Base-by-base conservation (phyloP, 345 rosid species). In the Moringa oleifera region DNA sequence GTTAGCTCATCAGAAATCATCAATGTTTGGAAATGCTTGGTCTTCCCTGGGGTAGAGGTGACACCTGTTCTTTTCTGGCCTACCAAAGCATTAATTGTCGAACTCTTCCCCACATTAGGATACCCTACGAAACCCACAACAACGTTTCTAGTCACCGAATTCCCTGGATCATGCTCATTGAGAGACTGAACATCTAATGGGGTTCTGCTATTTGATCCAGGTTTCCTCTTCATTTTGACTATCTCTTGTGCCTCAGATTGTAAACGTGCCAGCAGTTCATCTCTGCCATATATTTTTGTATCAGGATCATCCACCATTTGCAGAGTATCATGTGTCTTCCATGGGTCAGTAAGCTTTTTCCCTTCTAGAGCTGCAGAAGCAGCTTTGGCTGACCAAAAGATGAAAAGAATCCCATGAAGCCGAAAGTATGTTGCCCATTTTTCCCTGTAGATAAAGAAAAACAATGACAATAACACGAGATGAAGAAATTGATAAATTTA, bases 381-480 rank as follows among this genome's bases (percentile, higher is more conserved):
- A 71, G 89, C 95, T 82, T 88, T 94, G 23, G 97, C 99, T 53
- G 99, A 90, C 96, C 96, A 94, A 80, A 94, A 94, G 16, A 90
- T 60, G 47, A 73, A 90, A 13, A 94, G 73, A 71, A 88, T 88
- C 15, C 68, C 73, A 54, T 81, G 79, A 25, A 55, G 75, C 52
- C 31, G 53, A 69, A 94, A 94, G 72, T 79, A 94, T 37, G 79
- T 72, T 0, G 89, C 96, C 99, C 97, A 94, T 68, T 74, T 90
- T 71, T 75, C 80, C 85, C 99, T 90, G 83, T 19, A 47, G 20
- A 64, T 53, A 57, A 57, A 61, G 46, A 55, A 47, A 60, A 58
- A 20, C 50, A 58, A 57, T 57, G 20, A 33, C 66, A 37, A 71
- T 12, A 23, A 49, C 11, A 33, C 37, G 5, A 33, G 6, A 11